Conservation (phyloP, 1,139 yeast genomes). For the Kluyveromyces sp. region DNA sequence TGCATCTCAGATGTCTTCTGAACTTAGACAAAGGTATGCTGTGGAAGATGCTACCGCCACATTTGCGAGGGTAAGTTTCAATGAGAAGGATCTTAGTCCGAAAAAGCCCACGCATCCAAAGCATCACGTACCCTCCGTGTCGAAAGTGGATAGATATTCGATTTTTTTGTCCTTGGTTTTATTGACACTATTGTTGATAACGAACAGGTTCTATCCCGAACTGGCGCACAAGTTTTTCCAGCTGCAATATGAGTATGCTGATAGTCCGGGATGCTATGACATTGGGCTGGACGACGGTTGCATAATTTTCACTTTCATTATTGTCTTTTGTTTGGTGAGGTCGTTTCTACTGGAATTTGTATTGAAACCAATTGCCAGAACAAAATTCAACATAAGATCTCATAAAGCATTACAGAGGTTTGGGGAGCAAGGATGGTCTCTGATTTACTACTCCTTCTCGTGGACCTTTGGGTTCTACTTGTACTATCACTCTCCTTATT, state of each 20-base stretch:
- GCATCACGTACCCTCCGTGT: slow-evolving; percentile 3
- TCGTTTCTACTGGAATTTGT: slow-evolving; percentile 52
- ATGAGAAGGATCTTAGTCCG: neutral
- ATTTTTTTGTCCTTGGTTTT: slow-evolving; percentile 7
- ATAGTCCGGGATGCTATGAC: slow-evolving; percentile 37
- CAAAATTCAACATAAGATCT: slow-evolving; percentile 41
- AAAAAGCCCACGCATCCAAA: neutral
- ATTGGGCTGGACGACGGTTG: slow-evolving; percentile 53
- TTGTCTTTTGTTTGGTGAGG: slow-evolving; percentile 53
- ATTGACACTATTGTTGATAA: slow-evolving; percentile 6
- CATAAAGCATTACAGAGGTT: slow-evolving; percentile 55
- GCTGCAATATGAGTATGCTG: slow-evolving; percentile 41
- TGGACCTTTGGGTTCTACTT: slow-evolving; percentile 54
- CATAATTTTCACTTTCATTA: slow-evolving; percentile 49
- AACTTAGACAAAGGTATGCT: slow-evolving; percentile 1
- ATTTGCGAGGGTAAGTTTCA: neutral
- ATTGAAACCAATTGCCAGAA: slow-evolving; percentile 51
- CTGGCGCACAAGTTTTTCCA: slow-evolving; percentile 39
- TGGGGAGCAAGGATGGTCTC: slow-evolving; percentile 83
- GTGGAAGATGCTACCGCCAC: neutral
- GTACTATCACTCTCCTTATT: slow-evolving; percentile 54
- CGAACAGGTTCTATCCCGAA: slow-evolving; percentile 7
- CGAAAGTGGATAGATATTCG: slow-evolving; percentile 11
- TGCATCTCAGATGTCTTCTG: slow-evolving; percentile 2
- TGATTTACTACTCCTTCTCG: slow-evolving; percentile 52